Conservation (phyloP, 2,329 filamentous ascomycete species). For the Corinectria fuckeliana region DNA sequence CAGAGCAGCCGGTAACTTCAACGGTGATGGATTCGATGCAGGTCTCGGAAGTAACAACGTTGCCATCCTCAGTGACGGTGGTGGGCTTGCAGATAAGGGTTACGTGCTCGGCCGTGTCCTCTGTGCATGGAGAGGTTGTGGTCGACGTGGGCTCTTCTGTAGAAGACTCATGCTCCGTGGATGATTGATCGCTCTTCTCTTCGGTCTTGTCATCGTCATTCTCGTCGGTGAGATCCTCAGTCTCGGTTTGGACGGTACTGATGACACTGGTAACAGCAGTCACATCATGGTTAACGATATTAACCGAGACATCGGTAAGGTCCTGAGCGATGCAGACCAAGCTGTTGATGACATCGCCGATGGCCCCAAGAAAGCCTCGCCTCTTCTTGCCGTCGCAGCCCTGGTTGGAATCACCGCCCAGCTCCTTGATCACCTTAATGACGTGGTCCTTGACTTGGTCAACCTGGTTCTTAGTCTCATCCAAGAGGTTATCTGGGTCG, state of each 20-base stretch:
- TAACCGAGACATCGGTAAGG: constrained; percentile 12
- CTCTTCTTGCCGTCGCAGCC: constrained; percentile 20
- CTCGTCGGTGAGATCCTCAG: constrained; percentile 23
- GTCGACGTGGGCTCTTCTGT: constrained; percentile 19
- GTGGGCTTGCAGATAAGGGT: constrained; percentile 21
- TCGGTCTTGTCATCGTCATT: constrained; percentile 17
- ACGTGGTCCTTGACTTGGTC: constrained; percentile 19
- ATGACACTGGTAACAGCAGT: constrained; percentile 16
- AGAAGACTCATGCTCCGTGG: constrained; percentile 1
- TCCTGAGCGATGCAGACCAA: constrained; percentile 22
- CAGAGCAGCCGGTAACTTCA: constrained; percentile 16
- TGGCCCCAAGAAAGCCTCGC: constrained; percentile 20
- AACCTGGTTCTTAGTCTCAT: constrained; percentile 23
- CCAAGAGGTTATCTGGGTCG: constrained; percentile 18
- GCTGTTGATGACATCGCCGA: constrained; percentile 24
- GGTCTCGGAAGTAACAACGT: constrained; percentile 3
- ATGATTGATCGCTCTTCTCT: constrained; percentile 10
- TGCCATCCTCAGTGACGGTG: constrained; percentile 6
- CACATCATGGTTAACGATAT: constrained; percentile 17
- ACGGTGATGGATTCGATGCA: constrained; percentile 17
- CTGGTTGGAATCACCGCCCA: constrained; percentile 20
- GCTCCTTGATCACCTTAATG: constrained; percentile 8
- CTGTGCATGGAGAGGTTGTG: constrained; percentile 16
- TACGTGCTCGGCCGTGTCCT: constrained; percentile 19
- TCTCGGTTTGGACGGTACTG: constrained; percentile 7